These are phyloP conservation scores for Nothopassalora personata DNA, from an alignment of 2,329 filamentous ascomycete species.

Conservation along the genomic window DNA sequence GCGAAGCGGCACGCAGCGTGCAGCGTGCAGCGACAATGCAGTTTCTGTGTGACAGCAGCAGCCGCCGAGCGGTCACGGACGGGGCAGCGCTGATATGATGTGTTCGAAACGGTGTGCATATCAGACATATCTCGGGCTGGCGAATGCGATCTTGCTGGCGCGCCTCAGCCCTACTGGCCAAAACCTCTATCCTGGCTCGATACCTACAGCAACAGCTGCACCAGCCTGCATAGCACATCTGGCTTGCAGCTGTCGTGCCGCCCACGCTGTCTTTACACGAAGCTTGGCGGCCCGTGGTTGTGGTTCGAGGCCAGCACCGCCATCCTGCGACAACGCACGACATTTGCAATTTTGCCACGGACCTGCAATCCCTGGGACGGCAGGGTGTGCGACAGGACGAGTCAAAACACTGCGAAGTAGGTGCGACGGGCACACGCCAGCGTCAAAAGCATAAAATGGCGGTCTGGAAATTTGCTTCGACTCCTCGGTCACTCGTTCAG, in stretches of 20 bases:
- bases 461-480: constrained; percentile 1
- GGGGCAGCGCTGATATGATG: neutral
- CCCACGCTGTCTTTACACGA: neutral
- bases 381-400: constrained; percentile 11
- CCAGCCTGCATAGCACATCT: neutral
- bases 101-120: neutral
- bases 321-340: constrained; percentile 4
- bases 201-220: neutral
- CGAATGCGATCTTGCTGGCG: neutral
- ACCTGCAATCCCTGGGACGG: constrained; percentile 4
- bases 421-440: neutral
- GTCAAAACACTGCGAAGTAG: constrained; percentile 11
- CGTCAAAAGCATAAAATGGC: constrained; percentile 4
- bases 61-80: neutral
- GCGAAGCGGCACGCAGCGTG: constrained; percentile 13
- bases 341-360: constrained; percentile 4
- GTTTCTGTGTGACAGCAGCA: neutral
- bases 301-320: neutral
- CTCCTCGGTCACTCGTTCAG: neutral
- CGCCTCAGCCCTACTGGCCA: neutral
- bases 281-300: neutral
- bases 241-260: neutral
- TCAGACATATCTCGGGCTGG: neutral
- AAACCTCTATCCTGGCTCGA: neutral
- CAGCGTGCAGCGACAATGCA: neutral